Conservation (phyloP, 768 basidiomycete species). For the Hygrophorus pudorinus region DNA sequence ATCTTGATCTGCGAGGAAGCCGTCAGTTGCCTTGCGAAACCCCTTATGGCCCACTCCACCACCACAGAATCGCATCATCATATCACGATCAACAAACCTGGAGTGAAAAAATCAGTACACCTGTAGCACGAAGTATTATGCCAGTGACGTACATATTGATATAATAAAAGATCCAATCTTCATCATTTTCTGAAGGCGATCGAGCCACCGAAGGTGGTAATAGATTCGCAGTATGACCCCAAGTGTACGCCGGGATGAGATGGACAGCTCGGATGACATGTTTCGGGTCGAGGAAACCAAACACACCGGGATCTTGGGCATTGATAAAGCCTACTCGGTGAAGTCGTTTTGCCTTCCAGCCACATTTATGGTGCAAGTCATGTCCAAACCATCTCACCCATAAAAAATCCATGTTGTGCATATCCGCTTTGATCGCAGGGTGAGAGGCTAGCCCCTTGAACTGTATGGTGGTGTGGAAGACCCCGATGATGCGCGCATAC, state of each 20-base stretch:
- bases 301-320: slow-evolving; percentile 8
- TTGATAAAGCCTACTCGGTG: slow-evolving; percentile 16
- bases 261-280: slow-evolving; percentile 15
- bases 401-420: slow-evolving; percentile 26
- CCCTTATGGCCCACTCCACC: slow-evolving; percentile 1
- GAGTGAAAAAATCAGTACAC: background rate
- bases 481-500: slow-evolving; percentile 12
- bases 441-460: slow-evolving; percentile 11
- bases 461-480: slow-evolving; percentile 19
- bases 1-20: too few relatives aligned
- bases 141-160: background rate
- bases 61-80: slow-evolving; percentile 3
- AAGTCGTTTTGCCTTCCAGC: slow-evolving; percentile 16
- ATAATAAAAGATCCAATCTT: slow-evolving; percentile 1
- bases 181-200: background rate
- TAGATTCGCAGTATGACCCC: slow-evolving; percentile 5
- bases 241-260: slow-evolving; percentile 16
- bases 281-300: slow-evolving; percentile 20
- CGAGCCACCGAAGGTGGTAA: background rate
- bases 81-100: slow-evolving; percentile 5
- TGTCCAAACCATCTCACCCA: slow-evolving; percentile 30
- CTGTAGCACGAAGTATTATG: too few relatives aligned
- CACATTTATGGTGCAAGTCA: slow-evolving; percentile 15
- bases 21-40: background rate
- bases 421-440: background rate